Evolutionary conservation across 2,329 filamentous ascomycete genomes (phyloP).

Genomic region (Truncatella angustata): DNA sequence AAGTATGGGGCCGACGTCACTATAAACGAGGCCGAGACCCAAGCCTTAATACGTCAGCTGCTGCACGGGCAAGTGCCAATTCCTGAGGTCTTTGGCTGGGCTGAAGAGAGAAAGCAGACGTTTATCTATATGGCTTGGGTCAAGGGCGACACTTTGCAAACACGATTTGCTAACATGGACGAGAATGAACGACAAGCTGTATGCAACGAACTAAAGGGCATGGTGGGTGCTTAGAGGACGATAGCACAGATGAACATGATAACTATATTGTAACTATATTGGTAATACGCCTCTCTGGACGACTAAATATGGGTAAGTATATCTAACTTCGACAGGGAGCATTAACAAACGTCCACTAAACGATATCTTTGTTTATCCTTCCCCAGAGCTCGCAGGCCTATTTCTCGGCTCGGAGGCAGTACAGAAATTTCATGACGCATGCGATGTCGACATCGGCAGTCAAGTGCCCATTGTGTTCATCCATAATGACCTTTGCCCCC

Average conservation of each 20-base stretch:
- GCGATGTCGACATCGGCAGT: slow-evolving; percentile 25
- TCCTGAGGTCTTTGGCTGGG: too few species aligned
- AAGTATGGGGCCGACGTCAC: slow-evolving; percentile 33
- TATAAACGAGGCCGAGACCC: slow-evolving; percentile 27
- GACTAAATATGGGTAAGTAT: not conserved
- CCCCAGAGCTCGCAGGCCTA: slow-evolving; percentile 23
- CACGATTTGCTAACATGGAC: not conserved
- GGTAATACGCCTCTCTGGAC: not conserved
- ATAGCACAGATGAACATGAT: not conserved
- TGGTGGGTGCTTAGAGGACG: slow-evolving; percentile 5
- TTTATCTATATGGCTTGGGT: too few species aligned
- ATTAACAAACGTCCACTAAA: slow-evolving; percentile 26
- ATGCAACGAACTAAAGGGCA: slow-evolving; percentile 27
- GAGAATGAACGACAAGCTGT: slow-evolving; percentile 18
- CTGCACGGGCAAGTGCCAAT: slow-evolving; percentile 17
- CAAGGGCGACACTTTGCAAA: not conserved
- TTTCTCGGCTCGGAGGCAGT: slow-evolving; percentile 28
- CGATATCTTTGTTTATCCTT: slow-evolving; percentile 26
- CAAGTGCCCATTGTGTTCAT: slow-evolving; percentile 17
- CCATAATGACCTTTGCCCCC: not conserved
- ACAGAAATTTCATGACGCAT: slow-evolving; percentile 28
- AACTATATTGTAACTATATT: too few species aligned
- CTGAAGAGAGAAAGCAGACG: too few species aligned
- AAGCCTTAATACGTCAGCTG: slow-evolving; percentile 24
- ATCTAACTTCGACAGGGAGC: slow-evolving; percentile 24